Conservation (phyloP, 2,329 filamentous ascomycete species). For the Arthrobotrys sinensis region DNA sequence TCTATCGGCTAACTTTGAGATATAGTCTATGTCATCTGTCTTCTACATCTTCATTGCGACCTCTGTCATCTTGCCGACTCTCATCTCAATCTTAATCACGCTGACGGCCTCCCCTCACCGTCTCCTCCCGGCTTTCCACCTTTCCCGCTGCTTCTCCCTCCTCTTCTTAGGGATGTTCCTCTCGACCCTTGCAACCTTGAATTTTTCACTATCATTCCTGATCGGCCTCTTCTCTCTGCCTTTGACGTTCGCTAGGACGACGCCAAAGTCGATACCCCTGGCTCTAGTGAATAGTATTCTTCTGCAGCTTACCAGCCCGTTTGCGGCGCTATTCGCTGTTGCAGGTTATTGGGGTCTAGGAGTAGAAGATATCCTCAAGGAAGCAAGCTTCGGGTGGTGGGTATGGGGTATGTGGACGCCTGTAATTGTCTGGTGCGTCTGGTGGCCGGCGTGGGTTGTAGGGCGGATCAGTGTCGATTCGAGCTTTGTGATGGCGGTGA, state of each 20-base stretch:
- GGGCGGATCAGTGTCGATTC: constrained; percentile 66
- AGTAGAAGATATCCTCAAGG: constrained; percentile 75
- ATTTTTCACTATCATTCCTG: constrained; percentile 91
- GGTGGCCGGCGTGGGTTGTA: constrained; percentile 92
- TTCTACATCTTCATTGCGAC: constrained; percentile 74
- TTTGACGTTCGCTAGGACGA: constrained; percentile 79
- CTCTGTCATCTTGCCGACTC: constrained; percentile 73
- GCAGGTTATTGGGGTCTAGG: constrained; percentile 70
- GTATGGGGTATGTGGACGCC: constrained; percentile 91
- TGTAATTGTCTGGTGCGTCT: constrained; percentile 92
- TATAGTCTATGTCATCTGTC: constrained; percentile 74
- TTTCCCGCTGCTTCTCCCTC: constrained; percentile 93
- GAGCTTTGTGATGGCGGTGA: constrained; percentile 68
- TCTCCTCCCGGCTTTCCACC: constrained; percentile 78
- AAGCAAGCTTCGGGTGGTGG: constrained; percentile 88
- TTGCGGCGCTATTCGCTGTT: constrained; percentile 71
- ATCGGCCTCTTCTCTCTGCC: constrained; percentile 84
- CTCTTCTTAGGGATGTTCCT: constrained; percentile 92
- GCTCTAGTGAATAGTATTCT: constrained; percentile 70
- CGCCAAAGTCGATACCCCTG: constrained; percentile 66
- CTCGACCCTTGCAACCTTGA: constrained; percentile 91
- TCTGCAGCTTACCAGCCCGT: constrained; percentile 76
- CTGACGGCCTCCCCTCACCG: constrained; percentile 68
- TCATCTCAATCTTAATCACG: constrained; percentile 74
- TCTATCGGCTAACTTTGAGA: constrained; percentile 51